Conservation (phyloP, 2,329 filamentous ascomycete genomes). For the Lomentospora prolificans region DNA sequence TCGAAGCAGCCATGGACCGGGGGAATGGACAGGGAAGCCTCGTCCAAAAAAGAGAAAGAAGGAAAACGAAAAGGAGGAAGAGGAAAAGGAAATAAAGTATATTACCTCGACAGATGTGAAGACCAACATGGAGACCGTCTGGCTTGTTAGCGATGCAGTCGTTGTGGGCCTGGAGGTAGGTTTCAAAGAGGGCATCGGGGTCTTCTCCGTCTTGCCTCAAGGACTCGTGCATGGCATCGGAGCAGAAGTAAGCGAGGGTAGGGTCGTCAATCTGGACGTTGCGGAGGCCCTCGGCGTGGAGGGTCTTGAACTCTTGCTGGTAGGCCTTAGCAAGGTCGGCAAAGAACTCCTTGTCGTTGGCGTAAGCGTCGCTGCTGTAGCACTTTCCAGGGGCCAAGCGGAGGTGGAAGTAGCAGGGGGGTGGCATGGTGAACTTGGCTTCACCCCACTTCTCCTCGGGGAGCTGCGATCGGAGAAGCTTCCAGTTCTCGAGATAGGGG, state of each 20-base stretch:
- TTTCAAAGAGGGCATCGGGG: conserved; percentile 53
- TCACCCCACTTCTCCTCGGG: conserved; percentile 50
- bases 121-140: conserved; percentile 57
- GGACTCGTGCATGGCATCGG: conserved; percentile 53
- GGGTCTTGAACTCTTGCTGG: conserved; percentile 40
- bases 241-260: conserved; percentile 58
- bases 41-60: not conserved
- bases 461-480: conserved; percentile 29
- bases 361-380: conserved; percentile 42
- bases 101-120: conserved; percentile 45
- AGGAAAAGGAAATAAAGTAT: conserved; percentile 12
- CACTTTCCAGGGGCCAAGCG: conserved; percentile 39
- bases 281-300: conserved; percentile 44
- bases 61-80: not conserved
- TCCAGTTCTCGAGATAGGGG: conserved; percentile 34
- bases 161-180: conserved; percentile 66
- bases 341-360: conserved; percentile 45
- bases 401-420: conserved; percentile 58
- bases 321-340: conserved; percentile 46
- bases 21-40: no score
- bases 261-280: conserved; percentile 54
- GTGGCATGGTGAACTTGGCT: conserved; percentile 59
- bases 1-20: no score
- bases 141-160: conserved; percentile 54
- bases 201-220: conserved; percentile 47